Evolutionary conservation across 78 protist species (phyloP), one percentile per base, ranked within the genome.

Genomic region (Dictyostelium purpureum): DNA sequence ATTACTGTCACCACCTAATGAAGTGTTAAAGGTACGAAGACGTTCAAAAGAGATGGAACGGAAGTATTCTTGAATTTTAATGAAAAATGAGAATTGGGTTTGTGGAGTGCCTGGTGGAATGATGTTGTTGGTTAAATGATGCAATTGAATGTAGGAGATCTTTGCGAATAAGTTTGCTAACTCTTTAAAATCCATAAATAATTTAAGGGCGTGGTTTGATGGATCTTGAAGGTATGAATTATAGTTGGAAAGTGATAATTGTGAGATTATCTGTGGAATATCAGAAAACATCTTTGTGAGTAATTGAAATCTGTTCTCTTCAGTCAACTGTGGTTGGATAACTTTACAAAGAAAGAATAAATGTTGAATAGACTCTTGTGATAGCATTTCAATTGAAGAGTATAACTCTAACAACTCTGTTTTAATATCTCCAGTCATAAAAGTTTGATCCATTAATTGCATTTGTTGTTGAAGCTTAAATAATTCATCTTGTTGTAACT

Each of bases 51-150:
- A n/a, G 42, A 69, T 26, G 0, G 14, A 33, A 9, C 77, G 85
- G 56, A 92, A 82, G 77, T 73, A 77, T 21, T 92, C 79, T 42
- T 92, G 95, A 35, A 80, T 74, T 12, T 70, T 80, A 26, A 35
- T n/a, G 10, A 92, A 90, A 10, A 82, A n/a, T 1, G 45, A 43
- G 49, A 92, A 70, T 42, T 92, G 95, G 24, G 24, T 77, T 31
- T 92, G 93, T 11, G 95, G 83, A 16, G 95, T 33, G 9, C 88
- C 88, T 9, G 90, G 95, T 59, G 95, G 87, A 45, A 92, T 73
- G 43, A 83, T 31, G 73, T 92, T 92, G 82, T 92, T 92, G 52
- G 95, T 92, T 16, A 92, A 24, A 73, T 92, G 95, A 57, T 82
- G 67, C 11, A 92, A 61, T 37, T 92, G 95, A 0, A 75, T 4